Base-by-base conservation (phyloP, 371 early-diverging fungal species). In the Funneliformis caledonium region DNA sequence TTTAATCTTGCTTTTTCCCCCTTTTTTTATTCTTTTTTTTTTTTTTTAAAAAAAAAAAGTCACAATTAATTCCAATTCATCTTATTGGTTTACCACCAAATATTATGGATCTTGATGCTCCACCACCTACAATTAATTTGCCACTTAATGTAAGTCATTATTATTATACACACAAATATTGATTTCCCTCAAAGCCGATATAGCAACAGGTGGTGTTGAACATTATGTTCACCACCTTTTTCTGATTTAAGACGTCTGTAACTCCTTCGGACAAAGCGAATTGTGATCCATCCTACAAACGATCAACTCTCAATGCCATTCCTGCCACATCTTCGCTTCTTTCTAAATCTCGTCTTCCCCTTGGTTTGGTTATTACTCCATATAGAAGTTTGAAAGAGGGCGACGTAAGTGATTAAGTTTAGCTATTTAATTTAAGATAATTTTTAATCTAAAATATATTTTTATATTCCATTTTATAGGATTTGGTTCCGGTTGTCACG, bases 301-400 rank as follows among this genome's bases (percentile, higher is more conserved):
- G 97, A 79, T 93, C 90, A 72, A 98, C 99, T 2, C 82, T 98
- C 26, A 97, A 96, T 78, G 94, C 95, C 10, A 89, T 97, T 50
- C 98, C 98, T 8, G 90, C 92, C 62, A 94, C 93, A 0, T 91
- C 94, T 42, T 87, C 92, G 52, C 84, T 97, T 37, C 86, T 97
- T 76, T 91, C 89, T 82, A 97, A 97, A 85, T 93, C 95, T 8
- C 91, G 92, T 81, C 83, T 97, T 43, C 97, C 98, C 10, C 92
- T 97, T 65, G 97, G 95, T 5, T 87, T 98, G 68, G 87, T 97
- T 22, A 88, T 97, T 31, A 93, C 97, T 16, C 98, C 98, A 19
- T 96, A 93, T 82, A 84, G 89, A 80, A 88, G 87, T n/a, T 79
- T 88, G 50, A 86, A 89, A 61, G 86, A 87, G 50, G 88, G 88